Conservation (phyloP, 192 early-diverging fungal genomes). For the Rhizophagus prolifer region DNA sequence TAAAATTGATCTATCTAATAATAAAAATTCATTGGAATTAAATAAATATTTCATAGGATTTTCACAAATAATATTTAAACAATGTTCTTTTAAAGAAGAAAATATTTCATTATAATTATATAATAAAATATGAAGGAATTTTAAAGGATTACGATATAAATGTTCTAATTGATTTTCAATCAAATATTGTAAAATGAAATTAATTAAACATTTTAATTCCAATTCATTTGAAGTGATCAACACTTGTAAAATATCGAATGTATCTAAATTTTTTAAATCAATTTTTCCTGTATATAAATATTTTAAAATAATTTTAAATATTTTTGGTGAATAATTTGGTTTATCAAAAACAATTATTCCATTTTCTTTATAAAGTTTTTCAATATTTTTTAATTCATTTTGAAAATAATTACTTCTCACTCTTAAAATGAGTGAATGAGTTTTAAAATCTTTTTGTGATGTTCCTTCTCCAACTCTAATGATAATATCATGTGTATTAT, state of each 20-base stretch:
- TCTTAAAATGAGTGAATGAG: constrained; percentile 10
- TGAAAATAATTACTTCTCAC: neutral
- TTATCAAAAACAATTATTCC: neutral
- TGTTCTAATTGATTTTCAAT: neutral
- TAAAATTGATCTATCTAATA: neutral
- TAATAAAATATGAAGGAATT: neutral
- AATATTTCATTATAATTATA: neutral
- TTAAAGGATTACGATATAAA: neutral
- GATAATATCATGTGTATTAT: neutral
- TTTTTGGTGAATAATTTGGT: neutral
- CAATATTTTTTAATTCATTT: neutral
- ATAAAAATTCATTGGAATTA: neutral
- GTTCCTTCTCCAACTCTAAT: neutral
- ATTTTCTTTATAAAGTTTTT: neutral
- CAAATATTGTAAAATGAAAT: neutral
- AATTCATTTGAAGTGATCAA: constrained; percentile 6
- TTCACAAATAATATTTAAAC: constrained; percentile 1
- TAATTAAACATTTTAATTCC: neutral
- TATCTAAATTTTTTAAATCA: neutral
- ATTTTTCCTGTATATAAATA: constrained; percentile 19
- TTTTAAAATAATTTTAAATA: neutral
- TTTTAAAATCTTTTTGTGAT: neutral
- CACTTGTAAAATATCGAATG: neutral
- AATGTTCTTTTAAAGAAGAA: neutral
- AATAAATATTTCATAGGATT: neutral